Conservation (phyloP, 1,284 basidiomycete species). For the Ganoderma lingzhi region DNA sequence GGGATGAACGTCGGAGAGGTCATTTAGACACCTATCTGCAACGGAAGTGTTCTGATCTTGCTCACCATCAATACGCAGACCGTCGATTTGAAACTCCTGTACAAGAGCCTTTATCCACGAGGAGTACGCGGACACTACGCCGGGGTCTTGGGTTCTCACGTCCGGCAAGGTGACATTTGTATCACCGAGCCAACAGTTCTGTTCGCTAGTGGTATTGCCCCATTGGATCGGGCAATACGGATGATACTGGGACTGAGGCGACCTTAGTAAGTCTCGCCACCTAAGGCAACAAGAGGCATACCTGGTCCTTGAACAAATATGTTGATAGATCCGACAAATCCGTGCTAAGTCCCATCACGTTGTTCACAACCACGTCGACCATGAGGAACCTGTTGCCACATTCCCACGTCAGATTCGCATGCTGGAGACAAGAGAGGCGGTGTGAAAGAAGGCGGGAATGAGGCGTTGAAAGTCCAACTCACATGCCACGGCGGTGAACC, state of each 20-base stretch:
- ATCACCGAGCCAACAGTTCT: conserved; percentile 83
- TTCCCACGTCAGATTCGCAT: not conserved
- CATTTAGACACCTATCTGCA: not conserved
- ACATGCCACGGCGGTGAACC: conserved; percentile 78
- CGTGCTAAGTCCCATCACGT: conserved; percentile 69
- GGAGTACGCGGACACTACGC: conserved; percentile 65
- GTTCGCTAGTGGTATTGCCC: conserved; percentile 68
- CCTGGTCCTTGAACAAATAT: conserved; percentile 70
- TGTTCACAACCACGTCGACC: conserved; percentile 84
- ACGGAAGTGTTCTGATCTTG: not conserved
- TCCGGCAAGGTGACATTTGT: conserved; percentile 74
- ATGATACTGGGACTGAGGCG: conserved; percentile 62
- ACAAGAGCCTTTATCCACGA: conserved; percentile 73
- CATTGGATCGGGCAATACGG: conserved; percentile 75
- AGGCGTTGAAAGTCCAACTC: conserved; percentile 24
- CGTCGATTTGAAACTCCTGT: conserved; percentile 70
- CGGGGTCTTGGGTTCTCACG: conserved; percentile 72
- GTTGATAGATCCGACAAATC: conserved; percentile 60
- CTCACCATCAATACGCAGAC: conserved; percentile 78
- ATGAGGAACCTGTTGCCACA: conserved; percentile 64
- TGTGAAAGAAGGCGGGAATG: not conserved
- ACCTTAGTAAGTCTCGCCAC: not conserved
- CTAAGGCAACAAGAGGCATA: conserved; percentile 31
- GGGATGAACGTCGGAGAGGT: conserved; percentile 4
- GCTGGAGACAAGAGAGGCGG: not conserved